These are phyloP conservation scores for Aschersonia sp. DNA, from an alignment of 2,329 filamentous ascomycete genomes.

Conservation along the genomic window DNA sequence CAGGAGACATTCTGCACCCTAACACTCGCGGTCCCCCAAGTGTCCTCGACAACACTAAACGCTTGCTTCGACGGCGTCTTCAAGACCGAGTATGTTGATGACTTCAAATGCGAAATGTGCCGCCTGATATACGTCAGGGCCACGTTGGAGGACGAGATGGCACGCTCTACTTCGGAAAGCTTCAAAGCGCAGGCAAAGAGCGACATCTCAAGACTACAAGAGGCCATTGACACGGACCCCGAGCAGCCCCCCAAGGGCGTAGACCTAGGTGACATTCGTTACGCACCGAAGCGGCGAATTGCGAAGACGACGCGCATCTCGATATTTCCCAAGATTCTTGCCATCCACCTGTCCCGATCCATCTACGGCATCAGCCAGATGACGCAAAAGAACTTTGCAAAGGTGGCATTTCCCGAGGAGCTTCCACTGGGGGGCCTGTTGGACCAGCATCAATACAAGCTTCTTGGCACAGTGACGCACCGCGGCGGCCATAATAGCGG, in stretches of 20 bases:
- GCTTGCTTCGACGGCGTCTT: constrained; percentile 88
- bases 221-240: constrained; percentile 65
- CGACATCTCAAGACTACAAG: constrained; percentile 51
- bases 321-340: constrained; percentile 75
- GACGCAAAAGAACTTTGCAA: constrained; percentile 88
- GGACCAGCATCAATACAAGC: constrained; percentile 64
- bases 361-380: constrained; percentile 68
- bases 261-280: constrained; percentile 56
- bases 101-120: constrained; percentile 92
- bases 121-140: constrained; percentile 68
- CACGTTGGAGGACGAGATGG: constrained; percentile 44
- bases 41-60: constrained; percentile 65
- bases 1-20: constrained; percentile 81
- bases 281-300: constrained; percentile 71
- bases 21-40: constrained; percentile 81
- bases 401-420: constrained; percentile 83
- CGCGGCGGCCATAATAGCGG: constrained; percentile 93
- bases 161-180: constrained; percentile 34
- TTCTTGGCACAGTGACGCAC: constrained; percentile 81
- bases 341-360: constrained; percentile 83
- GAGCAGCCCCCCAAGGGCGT: constrained; percentile 63
- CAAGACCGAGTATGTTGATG: constrained; percentile 91
- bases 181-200: constrained; percentile 36
- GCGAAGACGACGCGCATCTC: constrained; percentile 79
- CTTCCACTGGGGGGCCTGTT: constrained; percentile 69